These are phyloP conservation scores for Serendipita vermifera DNA, from an alignment of 768 basidiomycete species.

Conservation along the genomic window DNA sequence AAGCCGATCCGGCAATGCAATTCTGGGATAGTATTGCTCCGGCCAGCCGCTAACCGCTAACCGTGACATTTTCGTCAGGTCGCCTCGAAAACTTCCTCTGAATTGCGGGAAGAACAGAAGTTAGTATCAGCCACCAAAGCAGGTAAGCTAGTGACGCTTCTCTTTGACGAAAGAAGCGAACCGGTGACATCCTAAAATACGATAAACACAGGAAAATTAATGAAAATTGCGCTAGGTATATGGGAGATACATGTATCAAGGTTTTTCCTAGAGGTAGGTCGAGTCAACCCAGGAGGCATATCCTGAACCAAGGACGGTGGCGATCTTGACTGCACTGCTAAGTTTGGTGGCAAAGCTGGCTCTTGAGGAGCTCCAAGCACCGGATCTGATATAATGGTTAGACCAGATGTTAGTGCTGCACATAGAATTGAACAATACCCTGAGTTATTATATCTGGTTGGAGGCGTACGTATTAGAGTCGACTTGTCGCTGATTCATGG, in stretches of 20 bases:
- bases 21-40: too few species aligned
- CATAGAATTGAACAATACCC: too few species aligned
- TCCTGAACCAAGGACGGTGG: slow-evolving; percentile 1
- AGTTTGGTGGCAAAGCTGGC: neutral
- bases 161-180: neutral
- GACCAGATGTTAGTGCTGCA: too few species aligned
- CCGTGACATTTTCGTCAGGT: too few species aligned
- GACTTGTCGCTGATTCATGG: neutral
- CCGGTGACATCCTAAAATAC: neutral
- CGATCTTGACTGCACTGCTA: neutral
- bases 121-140: too few species aligned
- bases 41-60: too few species aligned
- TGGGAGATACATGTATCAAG: neutral
- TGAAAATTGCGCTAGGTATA: neutral
- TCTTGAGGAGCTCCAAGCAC: neutral
- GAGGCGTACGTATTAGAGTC: neutral
- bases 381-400: too few species aligned
- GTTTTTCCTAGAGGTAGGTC: neutral
- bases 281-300: slow-evolving; percentile 3
- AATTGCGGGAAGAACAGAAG: too few species aligned
- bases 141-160: neutral
- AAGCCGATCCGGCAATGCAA: too few species aligned
- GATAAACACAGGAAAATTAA: neutral
- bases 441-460: slow-evolving; percentile 24
- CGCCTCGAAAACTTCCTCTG: too few species aligned